phyloP scores from a whole-genome alignment of 345 rosid genomes.

The Firmiana major region DNA sequence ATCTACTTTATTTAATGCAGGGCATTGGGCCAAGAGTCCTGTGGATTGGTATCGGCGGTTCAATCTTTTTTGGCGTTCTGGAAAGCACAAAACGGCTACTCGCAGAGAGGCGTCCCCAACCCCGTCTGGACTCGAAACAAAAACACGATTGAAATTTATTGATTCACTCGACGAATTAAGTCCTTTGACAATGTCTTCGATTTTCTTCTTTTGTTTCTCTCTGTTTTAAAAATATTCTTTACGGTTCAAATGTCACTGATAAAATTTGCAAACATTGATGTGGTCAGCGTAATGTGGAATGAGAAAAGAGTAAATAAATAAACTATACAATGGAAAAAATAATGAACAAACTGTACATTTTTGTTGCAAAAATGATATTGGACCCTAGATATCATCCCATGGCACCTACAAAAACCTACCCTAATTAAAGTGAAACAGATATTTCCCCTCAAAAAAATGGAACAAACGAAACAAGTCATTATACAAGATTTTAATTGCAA shows the following conservation, averaged over 20 bases:
- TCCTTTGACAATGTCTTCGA: neutral
- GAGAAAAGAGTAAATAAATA: too few species aligned
- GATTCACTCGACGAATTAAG: neutral
- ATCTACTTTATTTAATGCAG: slow-evolving; percentile 31
- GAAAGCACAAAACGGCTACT: slow-evolving; percentile 78
- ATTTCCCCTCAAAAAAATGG: neutral
- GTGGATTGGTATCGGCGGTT: slow-evolving; percentile 95
- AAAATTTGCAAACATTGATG: neutral
- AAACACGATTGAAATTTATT: slow-evolving; percentile 24
- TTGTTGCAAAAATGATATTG: slow-evolving; percentile 12
- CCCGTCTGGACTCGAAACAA: slow-evolving; percentile 21
- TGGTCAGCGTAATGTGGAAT: too few species aligned
- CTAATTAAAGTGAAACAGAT: neutral
- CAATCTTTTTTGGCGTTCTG: slow-evolving; percentile 81
- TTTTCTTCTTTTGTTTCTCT: neutral
- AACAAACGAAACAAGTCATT: neutral
- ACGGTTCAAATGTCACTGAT: slow-evolving; percentile 2
- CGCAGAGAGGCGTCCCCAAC: slow-evolving; percentile 47
- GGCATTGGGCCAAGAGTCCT: slow-evolving; percentile 84
- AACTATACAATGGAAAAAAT: neutral
- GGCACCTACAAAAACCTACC: neutral
- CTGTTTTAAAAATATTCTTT: neutral
- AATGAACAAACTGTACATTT: slow-evolving; percentile 15
- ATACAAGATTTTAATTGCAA: slow-evolving; percentile 5
- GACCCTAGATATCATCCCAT: neutral